Evolutionary conservation across 2,329 filamentous ascomycete species (phyloP).

Genomic region (Venturia nashicola): DNA sequence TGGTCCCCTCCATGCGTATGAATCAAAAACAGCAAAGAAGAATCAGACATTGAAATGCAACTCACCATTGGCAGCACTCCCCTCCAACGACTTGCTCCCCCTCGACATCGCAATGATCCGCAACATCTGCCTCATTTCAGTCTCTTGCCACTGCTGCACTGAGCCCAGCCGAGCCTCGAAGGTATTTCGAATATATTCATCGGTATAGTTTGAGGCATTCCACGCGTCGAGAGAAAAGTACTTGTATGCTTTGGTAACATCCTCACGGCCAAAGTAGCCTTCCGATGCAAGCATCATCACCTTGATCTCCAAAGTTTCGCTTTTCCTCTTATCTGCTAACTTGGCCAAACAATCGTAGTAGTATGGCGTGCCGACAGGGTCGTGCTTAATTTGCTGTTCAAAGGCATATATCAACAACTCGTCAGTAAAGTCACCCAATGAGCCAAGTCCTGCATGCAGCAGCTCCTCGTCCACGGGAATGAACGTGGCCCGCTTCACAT

Average conservation of each 20-base stretch:
- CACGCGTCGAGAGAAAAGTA: conserved; percentile 41
- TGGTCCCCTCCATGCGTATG: not conserved
- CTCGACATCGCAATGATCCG: conserved; percentile 47
- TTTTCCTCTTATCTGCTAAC: conserved; percentile 44
- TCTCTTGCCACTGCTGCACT: conserved; percentile 39
- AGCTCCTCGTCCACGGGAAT: conserved; percentile 21
- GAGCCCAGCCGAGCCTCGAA: conserved; percentile 49
- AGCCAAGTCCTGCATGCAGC: conserved; percentile 51
- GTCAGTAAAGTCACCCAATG: conserved; percentile 50
- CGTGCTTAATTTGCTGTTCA: conserved; percentile 43
- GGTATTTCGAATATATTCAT: conserved; percentile 48
- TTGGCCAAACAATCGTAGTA: conserved; percentile 55
- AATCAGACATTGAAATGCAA: conserved; percentile 4
- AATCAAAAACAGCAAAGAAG: not conserved
- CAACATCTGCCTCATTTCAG: conserved; percentile 43
- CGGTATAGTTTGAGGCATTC: conserved; percentile 33
- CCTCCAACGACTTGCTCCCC: conserved; percentile 44
- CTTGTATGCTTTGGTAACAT: conserved; percentile 45
- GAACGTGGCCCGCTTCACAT: conserved; percentile 11
- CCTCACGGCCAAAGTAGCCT: conserved; percentile 44
- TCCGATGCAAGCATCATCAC: conserved; percentile 45
- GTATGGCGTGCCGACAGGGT: conserved; percentile 42
- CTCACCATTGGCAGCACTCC: conserved; percentile 43
- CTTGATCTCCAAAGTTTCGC: conserved; percentile 44
- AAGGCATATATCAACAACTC: conserved; percentile 50